Base-by-base conservation (phyloP, 1,284 basidiomycete genomes). In the Kalmanozyma brasiliensis region DNA sequence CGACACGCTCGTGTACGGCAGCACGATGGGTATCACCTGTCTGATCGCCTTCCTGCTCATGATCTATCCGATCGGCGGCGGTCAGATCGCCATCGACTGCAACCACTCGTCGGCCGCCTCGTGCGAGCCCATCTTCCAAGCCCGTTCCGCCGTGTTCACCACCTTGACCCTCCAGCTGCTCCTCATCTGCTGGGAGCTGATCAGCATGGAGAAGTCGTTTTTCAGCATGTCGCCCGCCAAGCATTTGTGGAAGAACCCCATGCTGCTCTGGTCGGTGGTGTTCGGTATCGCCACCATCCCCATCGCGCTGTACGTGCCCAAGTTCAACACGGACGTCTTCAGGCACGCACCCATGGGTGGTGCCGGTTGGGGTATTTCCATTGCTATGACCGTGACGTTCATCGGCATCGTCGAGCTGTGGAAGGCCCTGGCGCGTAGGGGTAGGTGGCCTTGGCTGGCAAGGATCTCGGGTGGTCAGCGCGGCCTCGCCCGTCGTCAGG, bases 261-360 rank as follows among this genome's bases (percentile, higher is more conserved):
- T 79, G 60, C 62, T 79, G 8, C 62, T 78, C 35, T 74, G 70
- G 64, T 73, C 64, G 22, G 77, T 76, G 29, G 45, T 79, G 13
- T 53, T 75, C 22, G 77, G 77, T 19, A 48, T 66, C 16, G 64
- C 56, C 8, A 69, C 66, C 26, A 69, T 79, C 41, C 77, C 77
- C 6, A 67, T 78, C 40, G 73, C 74, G 33, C 61, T 79, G 7
- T 79, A 79, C 63, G 61, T 76, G 38, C 77, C 76, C 47, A 57
- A 55, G 32, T 77, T 77, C 76, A 77, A 77, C 63, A 63, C 61
- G 16, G 67, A 67, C 24, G 76, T 79, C 43, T 76, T 79, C 64
- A 49, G 70, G 4, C 75, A 77, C 17, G 68, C 61, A 13, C 49
- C 68, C n/a, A 59, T 79, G 55, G 48, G 44, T 23, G 76, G 76